These are phyloP conservation scores for Themeda triandra DNA, from an alignment of 176 grass and related monocot genomes.

Conservation along the genomic window DNA sequence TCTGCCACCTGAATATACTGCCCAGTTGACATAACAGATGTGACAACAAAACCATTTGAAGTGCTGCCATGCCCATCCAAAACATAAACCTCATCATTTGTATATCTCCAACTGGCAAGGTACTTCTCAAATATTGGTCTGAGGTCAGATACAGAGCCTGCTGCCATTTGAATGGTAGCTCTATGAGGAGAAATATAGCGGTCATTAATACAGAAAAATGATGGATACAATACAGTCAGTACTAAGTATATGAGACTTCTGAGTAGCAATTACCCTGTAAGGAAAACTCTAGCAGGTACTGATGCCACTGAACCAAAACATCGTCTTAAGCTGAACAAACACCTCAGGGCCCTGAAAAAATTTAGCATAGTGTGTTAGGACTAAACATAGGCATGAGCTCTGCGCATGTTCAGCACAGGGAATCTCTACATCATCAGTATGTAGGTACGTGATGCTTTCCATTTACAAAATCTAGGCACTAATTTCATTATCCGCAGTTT, in stretches of 20 bases:
- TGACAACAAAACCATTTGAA: constrained; percentile 2
- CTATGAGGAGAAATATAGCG: constrained; percentile 37
- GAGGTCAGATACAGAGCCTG: constrained; percentile 42
- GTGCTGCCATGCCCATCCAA: constrained; percentile 4
- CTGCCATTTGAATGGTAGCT: constrained; percentile 68
- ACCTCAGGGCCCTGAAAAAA: constrained; percentile 57
- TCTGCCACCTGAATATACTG: constrained; percentile 58
- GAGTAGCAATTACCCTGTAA: constrained; percentile 49
- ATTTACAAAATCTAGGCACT: background rate
- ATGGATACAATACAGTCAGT: background rate
- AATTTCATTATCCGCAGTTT: background rate
- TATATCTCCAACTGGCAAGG: constrained; percentile 62
- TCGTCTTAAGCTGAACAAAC: constrained; percentile 53
- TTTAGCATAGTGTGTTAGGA: constrained; percentile 26
- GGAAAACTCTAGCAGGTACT: constrained; percentile 55
- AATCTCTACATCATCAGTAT: background rate
- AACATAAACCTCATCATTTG: constrained; percentile 44
- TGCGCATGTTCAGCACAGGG: background rate
- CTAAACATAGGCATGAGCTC: background rate
- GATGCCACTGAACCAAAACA: constrained; percentile 61
- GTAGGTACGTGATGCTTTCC: background rate
- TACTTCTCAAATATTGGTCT: constrained; percentile 61
- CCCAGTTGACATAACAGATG: constrained; percentile 30
- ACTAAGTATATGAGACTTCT: background rate
- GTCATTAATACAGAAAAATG: background rate